Evolutionary conservation across 2,329 filamentous ascomycete species (phyloP), one percentile per base, ranked within the genome.

Genomic region (Ilyonectria mors-panacis): DNA sequence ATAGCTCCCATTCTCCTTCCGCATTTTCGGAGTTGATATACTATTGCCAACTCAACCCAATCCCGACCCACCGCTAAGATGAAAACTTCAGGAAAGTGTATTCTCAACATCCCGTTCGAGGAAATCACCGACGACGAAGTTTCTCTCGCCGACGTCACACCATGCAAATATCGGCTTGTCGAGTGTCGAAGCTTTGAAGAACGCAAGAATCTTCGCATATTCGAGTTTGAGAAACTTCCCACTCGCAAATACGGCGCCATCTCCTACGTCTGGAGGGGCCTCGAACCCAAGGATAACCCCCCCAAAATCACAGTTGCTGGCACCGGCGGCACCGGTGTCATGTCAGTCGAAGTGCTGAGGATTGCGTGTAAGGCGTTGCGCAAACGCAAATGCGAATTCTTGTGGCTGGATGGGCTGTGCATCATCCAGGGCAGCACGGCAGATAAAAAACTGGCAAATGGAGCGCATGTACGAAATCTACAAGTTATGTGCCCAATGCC

Each of bases 381-480:
- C 4, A 35, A 44, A 30, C 5, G 28, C 28, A 30, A 30, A 8
- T 57, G 54, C 37, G 39, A 57, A 2, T 13, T 57, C 2, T 13
- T 45, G 2, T 57, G 54, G 54, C 12, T 57, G 4, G 54, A 57
- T 19, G 54, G 23, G 12, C 54, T 57, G 13, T 57, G 54, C 26
- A 57, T 57, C 39, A 44, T 44, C 26, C 54, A 57, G 54, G 54
- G 21, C 15, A 12, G 26, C 23, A 8, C 12, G 23, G 23, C 28
- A 17, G 54, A 57, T 26, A 57, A 33, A 13, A 6, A 12, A 35
- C n/a, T 57, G 54, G 54, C 54, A 57, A 28, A 57, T 57, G 54
- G 35, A 57, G 37, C 54, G 19, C 54, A 57, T 57, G 54, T 45
- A 57, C 12, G 37, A 28, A 15, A 45, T 57, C n/a, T 57, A 57